Evolutionary conservation across 805 yeast genomes (phyloP).

Genomic region (Starmerella apicola): DNA sequence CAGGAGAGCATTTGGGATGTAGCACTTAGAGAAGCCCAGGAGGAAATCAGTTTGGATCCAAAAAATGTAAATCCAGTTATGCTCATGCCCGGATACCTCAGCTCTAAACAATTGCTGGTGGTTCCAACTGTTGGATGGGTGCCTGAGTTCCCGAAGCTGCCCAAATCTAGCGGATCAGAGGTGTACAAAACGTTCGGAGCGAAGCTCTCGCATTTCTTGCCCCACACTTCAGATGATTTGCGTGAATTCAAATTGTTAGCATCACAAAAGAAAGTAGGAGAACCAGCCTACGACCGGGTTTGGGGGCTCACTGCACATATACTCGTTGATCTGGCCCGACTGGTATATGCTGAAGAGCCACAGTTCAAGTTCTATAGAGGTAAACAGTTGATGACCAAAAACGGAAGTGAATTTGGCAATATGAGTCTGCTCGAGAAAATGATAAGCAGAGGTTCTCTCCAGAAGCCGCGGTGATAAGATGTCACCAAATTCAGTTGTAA

Average conservation of each 20-base stretch:
- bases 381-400: background rate
- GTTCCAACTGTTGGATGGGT: slow-evolving; percentile 45
- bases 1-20: slow-evolving; percentile 58
- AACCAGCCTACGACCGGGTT: slow-evolving; percentile 24
- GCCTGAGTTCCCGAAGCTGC: slow-evolving; percentile 1
- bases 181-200: slow-evolving; percentile 26
- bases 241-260: slow-evolving; percentile 25
- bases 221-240: slow-evolving; percentile 17
- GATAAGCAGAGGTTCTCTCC: background rate
- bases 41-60: slow-evolving; percentile 69
- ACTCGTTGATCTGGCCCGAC: slow-evolving; percentile 30
- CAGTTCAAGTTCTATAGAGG: slow-evolving; percentile 17
- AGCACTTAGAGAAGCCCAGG: slow-evolving; percentile 73
- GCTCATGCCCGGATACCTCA: slow-evolving; percentile 63
- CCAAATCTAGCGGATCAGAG: slow-evolving; percentile 18
- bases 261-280: slow-evolving; percentile 23
- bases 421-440: slow-evolving; percentile 2
- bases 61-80: slow-evolving; percentile 48
- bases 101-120: slow-evolving; percentile 72
- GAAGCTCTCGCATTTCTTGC: slow-evolving; percentile 21
- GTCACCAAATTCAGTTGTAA: too few species aligned
- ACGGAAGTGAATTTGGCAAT: slow-evolving; percentile 5
- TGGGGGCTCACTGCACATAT: slow-evolving; percentile 36
- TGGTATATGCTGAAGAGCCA: slow-evolving; percentile 27
- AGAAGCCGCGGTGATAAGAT: too few species aligned